Evolutionary conservation across 2,329 filamentous ascomycete genomes (phyloP), one percentile per base, ranked within the genome.

Genomic region (Colletotrichum incanum): DNA sequence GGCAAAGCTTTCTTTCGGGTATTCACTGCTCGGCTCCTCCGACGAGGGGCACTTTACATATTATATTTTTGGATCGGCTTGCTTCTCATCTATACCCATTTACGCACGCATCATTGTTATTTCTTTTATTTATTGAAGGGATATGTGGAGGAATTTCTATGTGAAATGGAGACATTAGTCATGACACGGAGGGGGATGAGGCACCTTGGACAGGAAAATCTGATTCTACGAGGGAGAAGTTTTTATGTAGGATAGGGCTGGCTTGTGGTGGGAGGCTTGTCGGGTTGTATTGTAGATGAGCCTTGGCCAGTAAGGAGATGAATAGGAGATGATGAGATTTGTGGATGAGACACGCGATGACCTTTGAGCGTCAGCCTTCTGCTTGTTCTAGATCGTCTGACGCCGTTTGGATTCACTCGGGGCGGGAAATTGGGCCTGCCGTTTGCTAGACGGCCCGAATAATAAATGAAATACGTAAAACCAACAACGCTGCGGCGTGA

Each of bases 31-130:
- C 63, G 58, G 49, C 61, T 45, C 58, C 59, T 39, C 56, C 41
- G 34, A 70, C 20, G 45, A 55, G 70, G 71, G 50, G 45, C 69
- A 59, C 50, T 62, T 56, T 47, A 61, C 14, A 23, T 41, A 23
- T 58, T 26, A 23, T 56, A 5, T 45, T 65, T 74, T 69, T 68
- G 64, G 67, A 67, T 70, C 60, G 67, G 58, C 52, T 72, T 72
- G 65, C 60, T 73, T 59, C 54, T 73, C 70, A 74, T 43, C 67
- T 73, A 74, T 75, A 75, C 73, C 71, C 74, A 71, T 75, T 75
- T 74, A 70, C 60, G 66, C 62, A 67, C 65, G 56, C 50, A 64
- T 71, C 62, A 64, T 55, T 74, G n/a, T 71, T 75, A 55, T 65
- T 75, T 50, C 64, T 47, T 62, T 54, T 66, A 34, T 64, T 59